Evolutionary conservation across 2,329 filamentous ascomycete species (phyloP).

Genomic region (Penicillium sp.): DNA sequence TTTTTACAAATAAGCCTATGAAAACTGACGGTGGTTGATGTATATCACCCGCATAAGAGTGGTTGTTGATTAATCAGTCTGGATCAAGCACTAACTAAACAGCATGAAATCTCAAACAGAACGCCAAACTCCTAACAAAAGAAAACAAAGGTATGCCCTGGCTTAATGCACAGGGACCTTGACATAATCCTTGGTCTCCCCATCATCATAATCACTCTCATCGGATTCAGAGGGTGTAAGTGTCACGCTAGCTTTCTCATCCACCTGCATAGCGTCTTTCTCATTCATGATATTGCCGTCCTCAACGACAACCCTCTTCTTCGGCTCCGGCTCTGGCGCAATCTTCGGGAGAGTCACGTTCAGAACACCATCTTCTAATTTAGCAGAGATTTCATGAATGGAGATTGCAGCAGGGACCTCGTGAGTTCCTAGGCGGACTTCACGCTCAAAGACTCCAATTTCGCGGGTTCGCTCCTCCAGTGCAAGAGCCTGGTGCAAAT

Average conservation of each 20-base stretch:
- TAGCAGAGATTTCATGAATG: conserved; percentile 71
- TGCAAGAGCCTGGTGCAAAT: conserved; percentile 67
- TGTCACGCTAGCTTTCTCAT: conserved; percentile 30
- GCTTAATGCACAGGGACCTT: conserved; percentile 33
- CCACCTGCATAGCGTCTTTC: conserved; percentile 31
- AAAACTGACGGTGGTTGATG: not conserved
- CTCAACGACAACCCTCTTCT: conserved; percentile 30
- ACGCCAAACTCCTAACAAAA: conserved; percentile 5
- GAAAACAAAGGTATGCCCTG: not conserved
- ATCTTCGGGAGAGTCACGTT: conserved; percentile 77
- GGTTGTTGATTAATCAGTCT: conserved; percentile 5
- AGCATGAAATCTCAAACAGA: not conserved
- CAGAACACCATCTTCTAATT: conserved; percentile 78
- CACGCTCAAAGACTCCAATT: conserved; percentile 76
- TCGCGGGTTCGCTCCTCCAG: conserved; percentile 74
- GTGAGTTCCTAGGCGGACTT: conserved; percentile 62
- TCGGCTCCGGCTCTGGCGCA: conserved; percentile 43
- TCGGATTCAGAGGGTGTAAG: conserved; percentile 29
- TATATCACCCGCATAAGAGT: conserved; percentile 4
- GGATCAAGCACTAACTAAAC: conserved; percentile 4
- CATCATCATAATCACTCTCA: conserved; percentile 24
- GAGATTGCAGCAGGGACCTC: conserved; percentile 68
- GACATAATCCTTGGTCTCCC: conserved; percentile 34
- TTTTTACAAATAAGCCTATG: not conserved
- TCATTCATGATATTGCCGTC: conserved; percentile 22